These are phyloP conservation scores for Ottelia alismoides DNA, from an alignment of 106 monocot genomes.

Conservation along the genomic window DNA sequence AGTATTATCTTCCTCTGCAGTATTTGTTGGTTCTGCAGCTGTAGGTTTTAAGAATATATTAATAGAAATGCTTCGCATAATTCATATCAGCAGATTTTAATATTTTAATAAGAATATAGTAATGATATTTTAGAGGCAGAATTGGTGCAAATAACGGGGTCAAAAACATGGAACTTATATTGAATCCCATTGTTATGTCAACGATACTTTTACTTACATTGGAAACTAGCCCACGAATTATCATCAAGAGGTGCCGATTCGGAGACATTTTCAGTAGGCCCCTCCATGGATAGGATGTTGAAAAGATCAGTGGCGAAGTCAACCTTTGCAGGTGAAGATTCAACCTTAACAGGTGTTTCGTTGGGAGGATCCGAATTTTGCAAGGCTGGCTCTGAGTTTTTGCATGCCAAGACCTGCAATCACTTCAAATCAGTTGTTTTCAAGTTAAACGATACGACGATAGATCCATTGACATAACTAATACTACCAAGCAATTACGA, in stretches of 20 bases:
- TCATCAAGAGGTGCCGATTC: conserved; percentile 50
- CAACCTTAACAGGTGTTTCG: no score
- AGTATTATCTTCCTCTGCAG: conserved; percentile 21
- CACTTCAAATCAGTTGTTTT: no score
- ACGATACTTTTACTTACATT: conserved; percentile 51
- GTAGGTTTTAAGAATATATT: conserved; percentile 5
- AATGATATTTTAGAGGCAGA: neutral
- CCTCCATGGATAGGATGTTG: conserved; percentile 75
- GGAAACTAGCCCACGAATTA: conserved; percentile 77
- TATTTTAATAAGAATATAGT: no score
- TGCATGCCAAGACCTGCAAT: no score
- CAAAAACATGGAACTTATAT: no score
- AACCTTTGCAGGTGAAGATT: conserved; percentile 63
- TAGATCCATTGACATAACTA: no score
- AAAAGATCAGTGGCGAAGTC: conserved; percentile 83
- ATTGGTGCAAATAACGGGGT: neutral
- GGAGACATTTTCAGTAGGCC: conserved; percentile 32
- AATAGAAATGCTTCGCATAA: neutral
- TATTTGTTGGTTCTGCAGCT: conserved; percentile 40
- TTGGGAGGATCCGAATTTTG: no score
- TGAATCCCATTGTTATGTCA: neutral
- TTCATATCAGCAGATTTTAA: neutral
- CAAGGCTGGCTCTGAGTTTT: no score
- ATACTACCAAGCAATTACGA: no score
- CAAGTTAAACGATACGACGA: no score